Evolutionary conservation across 192 early-diverging fungal species (phyloP).

Genomic region (Coemansia sp.): DNA sequence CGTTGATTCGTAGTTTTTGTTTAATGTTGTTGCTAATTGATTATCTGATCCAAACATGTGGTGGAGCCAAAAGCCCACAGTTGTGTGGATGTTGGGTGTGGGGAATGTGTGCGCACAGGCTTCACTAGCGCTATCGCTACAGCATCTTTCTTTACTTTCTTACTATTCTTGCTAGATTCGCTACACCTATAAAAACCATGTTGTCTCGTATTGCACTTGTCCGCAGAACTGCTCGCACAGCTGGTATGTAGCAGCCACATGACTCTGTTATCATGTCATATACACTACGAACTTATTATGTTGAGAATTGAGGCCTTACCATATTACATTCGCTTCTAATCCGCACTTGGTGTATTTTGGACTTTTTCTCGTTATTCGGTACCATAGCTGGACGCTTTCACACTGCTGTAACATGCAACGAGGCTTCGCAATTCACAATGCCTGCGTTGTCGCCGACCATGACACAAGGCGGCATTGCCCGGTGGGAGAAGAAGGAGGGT

Average conservation of each 20-base stretch:
- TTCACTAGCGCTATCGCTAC: neutral
- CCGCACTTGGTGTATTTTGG: neutral
- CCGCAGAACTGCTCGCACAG: constrained; percentile 27
- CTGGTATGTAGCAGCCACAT: constrained; percentile 23
- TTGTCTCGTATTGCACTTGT: constrained; percentile 34
- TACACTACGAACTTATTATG: neutral
- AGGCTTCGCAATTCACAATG: constrained; percentile 72
- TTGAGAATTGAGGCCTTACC: neutral
- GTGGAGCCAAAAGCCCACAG: neutral
- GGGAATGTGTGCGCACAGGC: neutral
- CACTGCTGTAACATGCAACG: constrained; percentile 17
- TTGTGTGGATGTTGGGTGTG: neutral
- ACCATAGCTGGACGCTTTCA: constrained; percentile 70
- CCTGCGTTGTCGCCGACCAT: constrained; percentile 99
- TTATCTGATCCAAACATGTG: neutral
- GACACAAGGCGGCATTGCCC: constrained; percentile 91
- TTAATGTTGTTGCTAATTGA: neutral
- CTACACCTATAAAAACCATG: constrained; percentile 14
- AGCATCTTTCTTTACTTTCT: neutral
- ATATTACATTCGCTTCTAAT: constrained; percentile 2
- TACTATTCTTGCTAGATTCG: neutral
- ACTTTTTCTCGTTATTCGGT: constrained; percentile 9
- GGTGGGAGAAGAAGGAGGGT: constrained; percentile 93
- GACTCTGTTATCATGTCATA: neutral
- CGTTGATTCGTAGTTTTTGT: constrained; percentile 10